phyloP scores from a whole-genome alignment of 2,329 filamentous ascomycete species.

The Scedosporium dehoogii region DNA sequence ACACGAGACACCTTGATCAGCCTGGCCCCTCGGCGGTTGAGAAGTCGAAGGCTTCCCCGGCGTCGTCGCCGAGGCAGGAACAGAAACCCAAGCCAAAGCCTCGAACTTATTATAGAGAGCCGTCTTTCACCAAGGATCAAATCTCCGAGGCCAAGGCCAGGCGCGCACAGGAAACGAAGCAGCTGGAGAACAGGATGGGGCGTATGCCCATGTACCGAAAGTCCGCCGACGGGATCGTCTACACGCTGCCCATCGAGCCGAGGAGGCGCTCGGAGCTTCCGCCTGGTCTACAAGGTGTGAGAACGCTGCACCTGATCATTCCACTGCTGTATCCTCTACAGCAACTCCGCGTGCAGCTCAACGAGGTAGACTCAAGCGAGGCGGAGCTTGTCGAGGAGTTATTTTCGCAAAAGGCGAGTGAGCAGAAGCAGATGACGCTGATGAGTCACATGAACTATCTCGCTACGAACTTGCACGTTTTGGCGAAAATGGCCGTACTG shows the following conservation, averaged over 20 bases:
- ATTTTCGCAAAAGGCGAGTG: conserved; percentile 49
- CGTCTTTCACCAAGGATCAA: conserved; percentile 48
- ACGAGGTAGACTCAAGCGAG: conserved; percentile 49
- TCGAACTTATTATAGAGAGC: conserved; percentile 27
- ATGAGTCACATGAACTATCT: conserved; percentile 70
- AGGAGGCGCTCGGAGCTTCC: conserved; percentile 52
- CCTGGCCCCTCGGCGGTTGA: background rate
- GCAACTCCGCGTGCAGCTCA: conserved; percentile 53
- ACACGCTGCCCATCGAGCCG: conserved; percentile 61
- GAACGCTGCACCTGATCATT: conserved; percentile 57
- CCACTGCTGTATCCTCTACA: conserved; percentile 65
- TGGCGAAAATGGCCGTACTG: conserved; percentile 38
- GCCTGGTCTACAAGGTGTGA: conserved; percentile 46
- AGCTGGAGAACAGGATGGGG: conserved; percentile 67
- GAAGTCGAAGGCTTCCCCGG: background rate
- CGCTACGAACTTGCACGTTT: conserved; percentile 56
- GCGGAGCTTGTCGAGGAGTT: conserved; percentile 54
- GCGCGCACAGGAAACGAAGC: conserved; percentile 56
- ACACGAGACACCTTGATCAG: conserved; percentile 36
- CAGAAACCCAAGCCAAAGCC: background rate
- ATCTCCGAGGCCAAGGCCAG: conserved; percentile 51
- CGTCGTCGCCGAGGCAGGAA: background rate
- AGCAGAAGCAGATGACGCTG: conserved; percentile 51
- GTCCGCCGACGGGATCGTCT: conserved; percentile 59
- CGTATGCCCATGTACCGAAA: conserved; percentile 57